Evolutionary conservation across 1,139 yeast species (phyloP), one percentile per base, ranked within the genome.

Genomic region (Geotrichum restrictum): DNA sequence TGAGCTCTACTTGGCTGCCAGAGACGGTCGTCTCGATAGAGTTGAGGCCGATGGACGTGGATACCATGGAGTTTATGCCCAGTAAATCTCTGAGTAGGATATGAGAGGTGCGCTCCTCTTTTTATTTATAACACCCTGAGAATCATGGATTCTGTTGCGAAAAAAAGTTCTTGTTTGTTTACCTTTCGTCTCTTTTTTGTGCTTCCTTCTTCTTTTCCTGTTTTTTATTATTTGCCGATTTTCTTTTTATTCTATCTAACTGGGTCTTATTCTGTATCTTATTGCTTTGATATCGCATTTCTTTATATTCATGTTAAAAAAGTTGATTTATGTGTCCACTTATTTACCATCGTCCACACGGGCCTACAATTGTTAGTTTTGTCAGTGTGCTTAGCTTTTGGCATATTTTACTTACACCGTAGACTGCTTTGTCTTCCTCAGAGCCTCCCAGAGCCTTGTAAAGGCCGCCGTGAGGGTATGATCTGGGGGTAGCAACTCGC

Each of bases 401-500:
- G 10, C 33, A 19, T 27, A n/a, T n/a, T n/a, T 4, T 7, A 49
- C 53, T 57, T 34, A 68, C 69, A 56, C 57, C 62, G 55, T 55
- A 68, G 46, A 58, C 48, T 49, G 61, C 67, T 61, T 68, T 67
- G 49, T 62, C 60, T 55, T 64, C 63, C 44, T 68, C 72, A 45
- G 65, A 58, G 38, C 89, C 85, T 54, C 94, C 94, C 61, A 86
- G 75, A 57, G 79, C 85, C 67, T 75, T 78, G 63, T 88, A 86
- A 60, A 87, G 76, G 5, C 95, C 95, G 55, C 80, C 85, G 61
- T 76, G 76, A 44, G 94, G 94, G 68, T 76, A 87, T 38, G 83
- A 78, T 71, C 95, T 78, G 54, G 88, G 88, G 74, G 80, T 80
- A 50, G 88, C 89, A 46, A 85, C 85, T 67, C 83, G 80, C 60